A percentile compares a stretch with the other conserved stretches of the same genome.
Conservation (phyloP, 306 rosid species). For the Lithocarpus polystachyus region DNA sequence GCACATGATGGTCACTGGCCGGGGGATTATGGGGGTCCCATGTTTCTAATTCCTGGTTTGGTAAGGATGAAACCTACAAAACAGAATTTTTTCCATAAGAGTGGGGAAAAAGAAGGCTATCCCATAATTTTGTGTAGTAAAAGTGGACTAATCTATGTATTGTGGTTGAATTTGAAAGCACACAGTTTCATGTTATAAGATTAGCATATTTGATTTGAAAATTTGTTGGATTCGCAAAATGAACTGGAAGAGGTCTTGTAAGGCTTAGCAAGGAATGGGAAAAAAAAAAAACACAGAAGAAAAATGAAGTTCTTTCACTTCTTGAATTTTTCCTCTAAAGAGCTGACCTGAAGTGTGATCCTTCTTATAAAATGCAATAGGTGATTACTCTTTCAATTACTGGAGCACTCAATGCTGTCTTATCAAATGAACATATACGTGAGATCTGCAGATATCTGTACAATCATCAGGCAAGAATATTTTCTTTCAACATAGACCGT, state of each 20-base stretch:
- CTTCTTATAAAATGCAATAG: conserved; percentile 30
- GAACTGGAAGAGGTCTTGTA: not conserved
- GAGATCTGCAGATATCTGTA: conserved; percentile 79
- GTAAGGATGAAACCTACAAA: conserved; percentile 26
- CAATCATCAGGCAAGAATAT: conserved; percentile 68
- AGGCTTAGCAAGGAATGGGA: not conserved
- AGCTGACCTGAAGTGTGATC: not conserved
- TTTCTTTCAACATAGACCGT: not conserved
- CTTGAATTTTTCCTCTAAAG: not conserved
- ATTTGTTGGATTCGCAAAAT: not conserved
- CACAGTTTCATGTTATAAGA: not conserved
- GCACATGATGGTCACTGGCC: conserved; percentile 92
- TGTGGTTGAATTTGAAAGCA: not conserved
- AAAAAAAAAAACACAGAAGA: not conserved
- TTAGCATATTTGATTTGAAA: not conserved
- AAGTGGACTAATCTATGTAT: not conserved
- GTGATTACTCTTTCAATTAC: conserved; percentile 59
- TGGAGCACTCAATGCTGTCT: conserved; percentile 68
- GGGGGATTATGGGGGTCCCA: conserved; percentile 92
- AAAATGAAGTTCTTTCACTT: not conserved
- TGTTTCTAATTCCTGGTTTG: conserved; percentile 92
- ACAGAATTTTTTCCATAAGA: no score
- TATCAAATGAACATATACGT: conserved; percentile 65
- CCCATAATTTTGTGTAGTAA: not conserved
- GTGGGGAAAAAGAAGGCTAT: not conserved